Conservation (phyloP, 2,329 filamentous ascomycete species). For the Hypoxylon sp. region DNA sequence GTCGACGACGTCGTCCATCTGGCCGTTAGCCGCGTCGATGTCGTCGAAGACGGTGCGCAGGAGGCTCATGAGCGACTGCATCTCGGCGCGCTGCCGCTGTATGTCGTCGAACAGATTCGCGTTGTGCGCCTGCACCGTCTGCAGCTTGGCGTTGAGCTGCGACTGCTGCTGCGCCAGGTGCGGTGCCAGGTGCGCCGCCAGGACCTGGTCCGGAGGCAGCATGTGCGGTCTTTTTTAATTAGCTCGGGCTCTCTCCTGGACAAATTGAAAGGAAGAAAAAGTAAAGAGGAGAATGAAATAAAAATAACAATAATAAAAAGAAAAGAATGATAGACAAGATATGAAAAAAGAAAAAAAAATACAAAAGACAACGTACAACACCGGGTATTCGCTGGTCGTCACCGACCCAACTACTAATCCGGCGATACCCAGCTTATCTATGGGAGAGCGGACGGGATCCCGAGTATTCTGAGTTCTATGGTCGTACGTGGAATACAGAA, state of each 20-base stretch:
- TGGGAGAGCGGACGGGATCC: conserved; percentile 39
- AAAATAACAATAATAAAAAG: background rate
- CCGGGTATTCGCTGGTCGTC: conserved; percentile 39
- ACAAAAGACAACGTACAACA: conserved; percentile 37
- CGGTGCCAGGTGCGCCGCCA: conserved; percentile 63
- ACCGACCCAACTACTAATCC: too few species aligned
- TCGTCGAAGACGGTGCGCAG: conserved; percentile 63
- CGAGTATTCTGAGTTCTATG: conserved; percentile 34
- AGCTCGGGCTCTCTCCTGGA: too few species aligned
- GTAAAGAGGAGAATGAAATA: too few species aligned
- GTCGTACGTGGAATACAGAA: conserved; percentile 30
- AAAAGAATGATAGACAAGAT: background rate
- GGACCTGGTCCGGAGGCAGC: conserved; percentile 59
- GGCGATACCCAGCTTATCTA: conserved; percentile 34
- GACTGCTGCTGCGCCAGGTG: conserved; percentile 61
- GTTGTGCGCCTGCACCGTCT: conserved; percentile 65
- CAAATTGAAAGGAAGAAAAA: background rate
- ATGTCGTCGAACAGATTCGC: conserved; percentile 61
- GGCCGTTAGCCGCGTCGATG: conserved; percentile 60
- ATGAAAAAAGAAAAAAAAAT: conserved; percentile 1
- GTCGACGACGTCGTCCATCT: conserved; percentile 56
- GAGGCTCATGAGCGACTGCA: conserved; percentile 57
- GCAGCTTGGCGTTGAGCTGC: conserved; percentile 64
- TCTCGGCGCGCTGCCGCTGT: conserved; percentile 61
- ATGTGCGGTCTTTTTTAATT: conserved; percentile 57